These are phyloP conservation scores for Anastatica hierochuntica DNA, from an alignment of 345 rosid genomes.

Conservation along the genomic window DNA sequence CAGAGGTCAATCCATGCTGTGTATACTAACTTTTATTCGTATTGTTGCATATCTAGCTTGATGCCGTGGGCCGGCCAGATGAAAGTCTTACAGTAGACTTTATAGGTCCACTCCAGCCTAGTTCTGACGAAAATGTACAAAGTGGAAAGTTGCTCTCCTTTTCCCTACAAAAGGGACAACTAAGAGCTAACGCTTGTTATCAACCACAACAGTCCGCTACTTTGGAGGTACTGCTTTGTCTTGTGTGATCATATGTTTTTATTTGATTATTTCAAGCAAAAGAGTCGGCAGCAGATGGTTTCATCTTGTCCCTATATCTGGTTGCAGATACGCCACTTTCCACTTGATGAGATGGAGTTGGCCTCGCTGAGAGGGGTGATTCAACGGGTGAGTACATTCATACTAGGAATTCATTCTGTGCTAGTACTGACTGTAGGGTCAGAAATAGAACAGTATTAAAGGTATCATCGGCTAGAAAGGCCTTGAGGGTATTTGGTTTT, in stretches of 20 bases:
- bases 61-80: conserved; percentile 81
- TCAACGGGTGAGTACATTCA: conserved; percentile 54
- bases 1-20: neutral
- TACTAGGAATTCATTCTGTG: neutral
- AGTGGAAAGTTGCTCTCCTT: conserved; percentile 68
- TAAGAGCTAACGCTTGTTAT: conserved; percentile 65
- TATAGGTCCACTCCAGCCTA: conserved; percentile 51
- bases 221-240: conserved; percentile 57
- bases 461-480: neutral
- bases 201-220: conserved; percentile 74
- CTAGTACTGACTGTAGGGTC: too few species aligned
- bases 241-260: neutral
- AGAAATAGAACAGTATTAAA: conserved; percentile 1
- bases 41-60: conserved; percentile 51
- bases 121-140: conserved; percentile 42
- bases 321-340: conserved; percentile 73
- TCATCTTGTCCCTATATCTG: conserved; percentile 8
- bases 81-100: conserved; percentile 82
- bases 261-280: neutral
- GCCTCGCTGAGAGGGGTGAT: conserved; percentile 87
- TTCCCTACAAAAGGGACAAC: conserved; percentile 85
- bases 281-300: neutral
- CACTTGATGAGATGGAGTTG: conserved; percentile 93
- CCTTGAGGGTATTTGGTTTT: neutral
- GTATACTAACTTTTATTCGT: neutral